Evolutionary conservation across 441 rosid genomes (phyloP).

Genomic region (Bruguiera hainesii): DNA sequence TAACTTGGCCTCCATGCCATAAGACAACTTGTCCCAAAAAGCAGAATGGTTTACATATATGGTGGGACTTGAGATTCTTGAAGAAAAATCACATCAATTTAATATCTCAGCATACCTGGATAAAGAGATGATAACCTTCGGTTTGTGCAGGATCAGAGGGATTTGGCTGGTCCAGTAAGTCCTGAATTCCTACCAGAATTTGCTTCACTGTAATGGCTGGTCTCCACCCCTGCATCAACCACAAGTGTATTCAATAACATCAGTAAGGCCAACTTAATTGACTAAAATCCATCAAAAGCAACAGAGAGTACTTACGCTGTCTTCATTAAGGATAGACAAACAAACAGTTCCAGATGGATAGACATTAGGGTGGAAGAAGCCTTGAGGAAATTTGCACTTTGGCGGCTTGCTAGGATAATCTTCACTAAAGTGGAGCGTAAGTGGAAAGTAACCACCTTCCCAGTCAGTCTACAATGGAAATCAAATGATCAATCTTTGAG

Average conservation of each 20-base stretch:
- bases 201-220: conserved; percentile 88
- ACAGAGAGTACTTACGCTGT: conserved; percentile 41
- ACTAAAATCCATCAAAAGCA: not conserved
- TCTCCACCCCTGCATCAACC: conserved; percentile 67
- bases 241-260: not conserved
- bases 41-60: no score
- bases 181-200: conserved; percentile 77
- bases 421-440: conserved; percentile 66
- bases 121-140: conserved; percentile 74
- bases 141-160: conserved; percentile 81
- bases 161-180: conserved; percentile 79
- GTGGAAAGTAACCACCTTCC: conserved; percentile 83
- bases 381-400: conserved; percentile 76
- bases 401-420: conserved; percentile 94
- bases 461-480: conserved; percentile 59
- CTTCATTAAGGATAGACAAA: conserved; percentile 81
- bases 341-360: conserved; percentile 91
- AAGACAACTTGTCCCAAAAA: no score
- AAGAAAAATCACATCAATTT: not conserved
- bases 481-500: not conserved
- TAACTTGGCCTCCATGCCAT: no score
- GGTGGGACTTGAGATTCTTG: not conserved
- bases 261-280: not conserved
- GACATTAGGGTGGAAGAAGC: conserved; percentile 85
- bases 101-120: conserved; percentile 44